Percentiles rank a stretch among this genome's conserved stretches.
phyloP scores from a whole-genome alignment of 2,329 filamentous ascomycete genomes.

The Xylaria sp. region DNA sequence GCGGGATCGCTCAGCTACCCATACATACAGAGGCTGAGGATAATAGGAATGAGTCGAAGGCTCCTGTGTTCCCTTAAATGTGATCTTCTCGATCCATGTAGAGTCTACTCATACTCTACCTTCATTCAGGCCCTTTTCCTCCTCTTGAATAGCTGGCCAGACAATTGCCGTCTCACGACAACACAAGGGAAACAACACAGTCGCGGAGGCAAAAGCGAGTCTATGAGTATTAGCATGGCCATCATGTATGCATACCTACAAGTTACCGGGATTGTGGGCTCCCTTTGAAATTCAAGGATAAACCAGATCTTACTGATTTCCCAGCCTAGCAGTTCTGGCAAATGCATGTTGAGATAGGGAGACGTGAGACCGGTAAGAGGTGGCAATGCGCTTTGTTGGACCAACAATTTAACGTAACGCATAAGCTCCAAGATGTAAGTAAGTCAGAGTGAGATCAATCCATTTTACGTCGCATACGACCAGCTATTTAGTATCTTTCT shows the following conservation, averaged over 20 bases:
- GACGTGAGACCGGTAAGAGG: too few relatives aligned
- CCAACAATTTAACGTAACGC: too few relatives aligned
- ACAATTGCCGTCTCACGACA: neutral
- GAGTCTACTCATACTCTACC: constrained; percentile 6
- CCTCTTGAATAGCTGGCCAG: neutral
- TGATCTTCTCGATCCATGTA: constrained; percentile 14
- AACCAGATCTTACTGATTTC: too few relatives aligned
- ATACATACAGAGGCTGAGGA: constrained; percentile 6
- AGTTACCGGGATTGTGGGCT: neutral
- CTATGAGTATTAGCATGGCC: neutral
- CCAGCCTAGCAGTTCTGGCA: too few relatives aligned
- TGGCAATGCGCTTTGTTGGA: too few relatives aligned
- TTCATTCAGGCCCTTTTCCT: constrained; percentile 3
- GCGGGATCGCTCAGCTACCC: constrained; percentile 1
- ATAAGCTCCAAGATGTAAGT: too few relatives aligned
- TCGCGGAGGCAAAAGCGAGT: neutral
- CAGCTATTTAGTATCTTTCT: too few relatives aligned
- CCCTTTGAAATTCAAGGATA: too few relatives aligned
- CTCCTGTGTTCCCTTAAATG: neutral
- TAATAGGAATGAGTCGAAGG: constrained; percentile 6
- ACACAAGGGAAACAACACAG: constrained; percentile 8
- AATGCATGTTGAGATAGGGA: too few relatives aligned
- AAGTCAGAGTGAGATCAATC: too few relatives aligned
- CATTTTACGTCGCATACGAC: too few relatives aligned
- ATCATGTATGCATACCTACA: neutral